Evolutionary conservation across 495 filamentous ascomycete species (phyloP).

Genomic region (Neurospora hispaniola): DNA sequence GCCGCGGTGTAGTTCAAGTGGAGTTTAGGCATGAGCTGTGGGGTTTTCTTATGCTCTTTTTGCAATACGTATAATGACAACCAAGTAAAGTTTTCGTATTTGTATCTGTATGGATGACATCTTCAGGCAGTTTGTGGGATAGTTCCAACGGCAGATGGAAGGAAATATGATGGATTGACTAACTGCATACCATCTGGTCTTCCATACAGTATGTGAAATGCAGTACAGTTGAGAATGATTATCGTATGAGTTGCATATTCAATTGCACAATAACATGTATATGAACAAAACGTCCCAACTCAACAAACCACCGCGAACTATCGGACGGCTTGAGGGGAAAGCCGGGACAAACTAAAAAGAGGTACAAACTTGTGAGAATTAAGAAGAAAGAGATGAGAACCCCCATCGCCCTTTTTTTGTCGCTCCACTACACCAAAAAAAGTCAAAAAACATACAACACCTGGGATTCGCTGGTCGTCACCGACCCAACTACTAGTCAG

Average conservation of each 20-base stretch:
- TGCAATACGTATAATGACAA: background rate
- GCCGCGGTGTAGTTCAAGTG: background rate
- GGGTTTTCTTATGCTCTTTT: background rate
- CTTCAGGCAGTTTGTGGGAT: background rate
- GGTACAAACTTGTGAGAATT: no score
- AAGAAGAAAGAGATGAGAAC: no score
- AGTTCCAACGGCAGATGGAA: background rate
- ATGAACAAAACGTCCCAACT: no score
- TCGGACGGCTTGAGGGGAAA: no score
- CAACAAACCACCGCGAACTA: no score
- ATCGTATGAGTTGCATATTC: no score
- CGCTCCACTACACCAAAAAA: no score
- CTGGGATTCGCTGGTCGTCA: slow-evolving; percentile 31
- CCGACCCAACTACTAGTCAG: slow-evolving; percentile 16
- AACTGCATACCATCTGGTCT: background rate
- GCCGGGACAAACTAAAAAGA: no score
- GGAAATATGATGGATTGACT: background rate
- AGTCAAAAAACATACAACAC: slow-evolving; percentile 26
- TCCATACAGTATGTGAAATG: no score
- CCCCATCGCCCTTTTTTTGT: no score
- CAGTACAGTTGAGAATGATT: no score
- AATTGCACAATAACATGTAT: no score
- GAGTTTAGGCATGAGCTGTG: background rate
- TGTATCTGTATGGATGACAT: background rate
- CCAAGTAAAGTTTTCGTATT: background rate